phyloP scores from a whole-genome alignment of 306 rosid genomes.

The Ormosia emarginata region DNA sequence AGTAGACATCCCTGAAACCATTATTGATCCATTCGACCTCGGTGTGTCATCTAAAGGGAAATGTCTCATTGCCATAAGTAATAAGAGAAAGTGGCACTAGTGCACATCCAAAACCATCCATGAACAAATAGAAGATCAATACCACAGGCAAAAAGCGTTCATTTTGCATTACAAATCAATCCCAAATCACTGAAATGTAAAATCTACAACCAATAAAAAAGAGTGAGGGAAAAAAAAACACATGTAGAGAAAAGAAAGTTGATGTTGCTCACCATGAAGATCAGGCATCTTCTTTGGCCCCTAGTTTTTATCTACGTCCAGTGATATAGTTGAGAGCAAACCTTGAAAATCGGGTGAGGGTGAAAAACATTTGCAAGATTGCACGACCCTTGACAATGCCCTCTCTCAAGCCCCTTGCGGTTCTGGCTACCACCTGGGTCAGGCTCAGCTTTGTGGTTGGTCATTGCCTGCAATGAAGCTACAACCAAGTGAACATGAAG shows the following conservation, averaged over 20 bases:
- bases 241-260: constrained; percentile 7
- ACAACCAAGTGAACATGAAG: constrained; percentile 55
- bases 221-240: not conserved
- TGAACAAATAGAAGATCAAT: not conserved
- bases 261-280: constrained; percentile 22
- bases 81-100: not conserved
- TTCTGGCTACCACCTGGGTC: constrained; percentile 48
- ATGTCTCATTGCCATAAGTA: not conserved
- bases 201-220: not conserved
- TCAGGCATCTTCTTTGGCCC: not conserved
- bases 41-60: not conserved
- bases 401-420: constrained; percentile 57
- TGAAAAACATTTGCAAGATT: constrained; percentile 57
- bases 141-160: not conserved
- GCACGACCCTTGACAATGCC: constrained; percentile 76
- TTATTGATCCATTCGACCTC: not conserved
- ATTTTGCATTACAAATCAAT: not conserved
- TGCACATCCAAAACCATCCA: not conserved
- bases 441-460: constrained; percentile 31
- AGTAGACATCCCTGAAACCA: not conserved
- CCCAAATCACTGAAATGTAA: not conserved
- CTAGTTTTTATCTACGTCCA: constrained; percentile 40
- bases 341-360: constrained; percentile 51
- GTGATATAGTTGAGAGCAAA: constrained; percentile 49
- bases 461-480: constrained; percentile 65